phyloP scores from a whole-genome alignment of 345 rosid genomes.

The Lepidium aucheri region DNA sequence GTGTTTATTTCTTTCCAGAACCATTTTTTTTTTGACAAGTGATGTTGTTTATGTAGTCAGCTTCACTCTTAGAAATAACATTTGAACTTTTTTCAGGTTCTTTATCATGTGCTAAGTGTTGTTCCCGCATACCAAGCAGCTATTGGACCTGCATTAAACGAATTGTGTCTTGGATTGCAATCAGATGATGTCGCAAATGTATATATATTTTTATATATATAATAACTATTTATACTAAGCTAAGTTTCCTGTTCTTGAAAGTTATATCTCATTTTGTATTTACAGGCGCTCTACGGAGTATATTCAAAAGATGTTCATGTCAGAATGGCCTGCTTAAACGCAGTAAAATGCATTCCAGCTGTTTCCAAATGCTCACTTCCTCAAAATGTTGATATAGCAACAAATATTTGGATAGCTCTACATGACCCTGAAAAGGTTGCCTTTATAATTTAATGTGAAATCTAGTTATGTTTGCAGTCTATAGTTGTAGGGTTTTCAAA shows the following conservation, averaged over 20 bases:
- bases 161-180: conserved; percentile 87
- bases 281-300: conserved; percentile 88
- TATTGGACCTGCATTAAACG: conserved; percentile 80
- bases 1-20: not conserved
- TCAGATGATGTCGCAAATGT: conserved; percentile 80
- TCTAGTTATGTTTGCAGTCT: conserved; percentile 1
- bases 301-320: conserved; percentile 92
- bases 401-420: conserved; percentile 86
- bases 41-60: not conserved
- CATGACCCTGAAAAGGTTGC: conserved; percentile 94
- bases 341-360: conserved; percentile 86
- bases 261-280: conserved; percentile 15
- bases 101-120: conserved; percentile 80
- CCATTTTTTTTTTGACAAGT: not conserved
- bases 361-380: conserved; percentile 69
- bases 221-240: not conserved
- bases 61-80: not conserved
- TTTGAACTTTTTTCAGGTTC: conserved; percentile 47
- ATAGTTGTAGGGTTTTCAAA: not conserved
- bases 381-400: conserved; percentile 65
- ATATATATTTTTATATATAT: conserved; percentile 44
- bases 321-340: conserved; percentile 95
- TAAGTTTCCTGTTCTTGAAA: not conserved
- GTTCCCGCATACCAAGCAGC: conserved; percentile 83
- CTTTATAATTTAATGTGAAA: conserved; percentile 8